A percentile compares a stretch with the other conserved stretches of the same genome.
Evolutionary conservation across 2,329 filamentous ascomycete species (phyloP).

Genomic region (Nothomitra cinnamomea): DNA sequence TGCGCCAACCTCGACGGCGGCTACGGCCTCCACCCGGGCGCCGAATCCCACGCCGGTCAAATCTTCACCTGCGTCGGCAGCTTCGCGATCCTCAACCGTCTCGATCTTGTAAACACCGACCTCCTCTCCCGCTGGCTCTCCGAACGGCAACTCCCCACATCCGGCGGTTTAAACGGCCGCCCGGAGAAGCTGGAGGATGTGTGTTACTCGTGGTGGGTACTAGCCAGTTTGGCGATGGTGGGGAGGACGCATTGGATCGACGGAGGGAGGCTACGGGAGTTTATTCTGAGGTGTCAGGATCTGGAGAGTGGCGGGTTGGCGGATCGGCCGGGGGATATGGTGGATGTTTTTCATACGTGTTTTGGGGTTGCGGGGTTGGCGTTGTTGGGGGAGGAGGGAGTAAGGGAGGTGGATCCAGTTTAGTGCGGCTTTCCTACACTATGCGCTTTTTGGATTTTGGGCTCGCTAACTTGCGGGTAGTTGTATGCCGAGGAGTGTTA

Average conservation of each 20-base stretch:
- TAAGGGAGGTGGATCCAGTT: slow-evolving; percentile 69
- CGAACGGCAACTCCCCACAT: slow-evolving; percentile 67
- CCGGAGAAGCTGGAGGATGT: slow-evolving; percentile 94
- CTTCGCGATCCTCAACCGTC: slow-evolving; percentile 61
- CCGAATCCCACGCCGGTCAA: slow-evolving; percentile 88
- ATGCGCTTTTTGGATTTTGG: too few relatives aligned
- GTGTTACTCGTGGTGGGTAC: slow-evolving; percentile 98
- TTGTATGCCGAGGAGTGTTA: slow-evolving; percentile 25
- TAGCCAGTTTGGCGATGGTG: slow-evolving; percentile 83
- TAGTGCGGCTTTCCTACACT: too few relatives aligned
- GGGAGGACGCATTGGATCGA: slow-evolving; percentile 86
- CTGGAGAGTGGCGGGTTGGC: slow-evolving; percentile 68
- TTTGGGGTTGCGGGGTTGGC: slow-evolving; percentile 84
- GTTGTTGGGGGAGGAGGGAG: slow-evolving; percentile 57
- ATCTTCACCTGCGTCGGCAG: slow-evolving; percentile 89
- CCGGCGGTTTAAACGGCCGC: slow-evolving; percentile 80
- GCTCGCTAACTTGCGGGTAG: too few relatives aligned
- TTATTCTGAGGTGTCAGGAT: slow-evolving; percentile 80
- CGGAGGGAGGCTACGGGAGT: slow-evolving; percentile 54
- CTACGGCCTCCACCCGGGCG: slow-evolving; percentile 76
- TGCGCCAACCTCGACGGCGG: slow-evolving; percentile 92
- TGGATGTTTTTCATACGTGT: slow-evolving; percentile 90
- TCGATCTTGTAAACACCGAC: slow-evolving; percentile 70
- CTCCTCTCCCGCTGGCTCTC: slow-evolving; percentile 79
- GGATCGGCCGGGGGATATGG: slow-evolving; percentile 83